Percentiles rank a stretch among this genome's conserved stretches.
phyloP scores from a whole-genome alignment of 192 early-diverging fungal genomes.

The Pilobolus umbonatus region DNA sequence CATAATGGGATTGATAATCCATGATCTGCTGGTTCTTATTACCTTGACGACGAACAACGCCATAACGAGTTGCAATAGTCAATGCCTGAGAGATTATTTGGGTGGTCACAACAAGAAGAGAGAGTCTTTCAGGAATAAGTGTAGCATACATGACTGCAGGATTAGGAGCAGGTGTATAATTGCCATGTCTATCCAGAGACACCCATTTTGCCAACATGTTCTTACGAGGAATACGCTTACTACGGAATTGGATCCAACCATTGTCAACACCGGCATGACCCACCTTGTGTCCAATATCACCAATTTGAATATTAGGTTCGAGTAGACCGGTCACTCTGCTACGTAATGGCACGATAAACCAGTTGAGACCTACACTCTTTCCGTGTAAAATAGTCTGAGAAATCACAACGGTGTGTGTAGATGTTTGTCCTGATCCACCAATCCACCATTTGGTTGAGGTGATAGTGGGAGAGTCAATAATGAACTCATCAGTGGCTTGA shows the following conservation, averaged over 20 bases:
- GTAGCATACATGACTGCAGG: conserved; percentile 55
- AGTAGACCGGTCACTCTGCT: conserved; percentile 44
- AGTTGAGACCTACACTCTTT: conserved; percentile 56
- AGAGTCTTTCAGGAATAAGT: conserved; percentile 61
- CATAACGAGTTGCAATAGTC: conserved; percentile 56
- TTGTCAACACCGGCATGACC: conserved; percentile 60
- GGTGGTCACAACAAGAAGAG: conserved; percentile 37
- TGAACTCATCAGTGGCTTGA: conserved; percentile 48
- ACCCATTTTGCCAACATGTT: conserved; percentile 60
- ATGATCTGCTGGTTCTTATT: conserved; percentile 58
- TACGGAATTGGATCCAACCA: conserved; percentile 62
- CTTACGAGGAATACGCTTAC: conserved; percentile 48
- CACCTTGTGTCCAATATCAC: conserved; percentile 59
- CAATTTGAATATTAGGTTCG: conserved; percentile 46
- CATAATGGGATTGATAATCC: conserved; percentile 62
- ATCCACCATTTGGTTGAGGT: conserved; percentile 67
- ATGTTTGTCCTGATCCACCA: conserved; percentile 59
- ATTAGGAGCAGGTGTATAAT: conserved; percentile 47
- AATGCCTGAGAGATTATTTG: conserved; percentile 45
- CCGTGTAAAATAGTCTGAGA: conserved; percentile 56
- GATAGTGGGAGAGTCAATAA: conserved; percentile 56
- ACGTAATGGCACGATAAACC: conserved; percentile 63
- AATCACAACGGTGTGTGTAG: conserved; percentile 59
- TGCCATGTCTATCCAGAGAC: conserved; percentile 45
- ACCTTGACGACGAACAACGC: conserved; percentile 58